Conservation (phyloP, 2,329 filamentous ascomycete genomes). For the Emmonsiellopsis sp. region DNA sequence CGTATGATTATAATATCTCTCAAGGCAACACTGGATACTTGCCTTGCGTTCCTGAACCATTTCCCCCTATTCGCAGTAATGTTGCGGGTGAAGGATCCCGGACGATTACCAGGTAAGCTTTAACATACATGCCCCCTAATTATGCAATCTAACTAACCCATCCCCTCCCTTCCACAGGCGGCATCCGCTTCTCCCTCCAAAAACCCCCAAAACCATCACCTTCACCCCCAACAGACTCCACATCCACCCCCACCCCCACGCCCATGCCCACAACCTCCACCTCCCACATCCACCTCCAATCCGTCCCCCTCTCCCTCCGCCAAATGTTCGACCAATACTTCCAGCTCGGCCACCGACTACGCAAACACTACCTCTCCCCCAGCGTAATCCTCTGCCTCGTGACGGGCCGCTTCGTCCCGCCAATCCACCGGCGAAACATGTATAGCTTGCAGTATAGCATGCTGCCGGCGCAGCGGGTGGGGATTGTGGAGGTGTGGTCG, state of each 20-base stretch:
- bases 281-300: constrained; percentile 82
- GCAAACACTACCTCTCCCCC: constrained; percentile 89
- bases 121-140: constrained; percentile 2
- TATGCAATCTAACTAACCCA: constrained; percentile 11
- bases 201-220: constrained; percentile 49
- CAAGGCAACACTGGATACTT: constrained; percentile 83
- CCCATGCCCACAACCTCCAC: constrained; percentile 45
- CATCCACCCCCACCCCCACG: constrained; percentile 45
- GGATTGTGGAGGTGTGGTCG: constrained; percentile 78
- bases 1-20: constrained; percentile 90
- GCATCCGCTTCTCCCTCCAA: constrained; percentile 82
- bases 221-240: constrained; percentile 17
- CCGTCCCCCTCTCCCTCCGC: constrained; percentile 78
- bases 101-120: constrained; percentile 65
- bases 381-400: constrained; percentile 78
- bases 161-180: constrained; percentile 40
- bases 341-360: constrained; percentile 81
- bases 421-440: constrained; percentile 86
- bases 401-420: constrained; percentile 86
- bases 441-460: constrained; percentile 98
- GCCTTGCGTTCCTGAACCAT: constrained; percentile 89
- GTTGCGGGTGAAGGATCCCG: constrained; percentile 87
- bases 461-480: constrained; percentile 72
- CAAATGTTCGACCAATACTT: constrained; percentile 98
- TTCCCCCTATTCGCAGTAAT: constrained; percentile 96